These are phyloP conservation scores for Peribolospora kevripleyi DNA, from an alignment of 768 basidiomycete species.

Conservation along the genomic window DNA sequence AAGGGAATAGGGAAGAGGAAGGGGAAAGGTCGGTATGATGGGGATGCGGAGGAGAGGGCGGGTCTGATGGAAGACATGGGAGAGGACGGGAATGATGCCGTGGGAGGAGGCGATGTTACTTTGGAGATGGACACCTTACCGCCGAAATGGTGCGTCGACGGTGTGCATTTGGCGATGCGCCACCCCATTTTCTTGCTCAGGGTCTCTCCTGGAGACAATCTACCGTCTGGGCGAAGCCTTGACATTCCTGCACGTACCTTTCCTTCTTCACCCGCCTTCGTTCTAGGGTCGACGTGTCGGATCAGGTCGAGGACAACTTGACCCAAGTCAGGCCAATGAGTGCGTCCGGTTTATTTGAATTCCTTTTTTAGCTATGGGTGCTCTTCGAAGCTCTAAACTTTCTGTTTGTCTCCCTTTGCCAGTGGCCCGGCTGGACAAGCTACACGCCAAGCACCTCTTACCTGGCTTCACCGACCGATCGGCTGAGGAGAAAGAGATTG, in stretches of 20 bases:
- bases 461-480: conserved; percentile 91
- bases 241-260: not conserved
- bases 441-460: conserved; percentile 84
- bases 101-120: conserved; percentile 22
- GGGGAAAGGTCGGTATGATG: conserved; percentile 20
- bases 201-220: not conserved
- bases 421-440: conserved; percentile 78
- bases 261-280: not conserved
- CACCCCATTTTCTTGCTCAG: conserved; percentile 1
- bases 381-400: not conserved
- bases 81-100: not conserved
- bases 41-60: conserved; percentile 25
- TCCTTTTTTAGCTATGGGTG: not conserved
- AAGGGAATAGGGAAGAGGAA: conserved; percentile 11
- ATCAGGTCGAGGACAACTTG: conserved; percentile 64
- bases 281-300: conserved; percentile 69
- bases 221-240: conserved; percentile 12
- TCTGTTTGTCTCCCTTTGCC: conserved; percentile 10
- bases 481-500: conserved; percentile 82
- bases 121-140: conserved; percentile 37
- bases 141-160: conserved; percentile 48
- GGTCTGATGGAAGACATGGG: conserved; percentile 1
- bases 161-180: conserved; percentile 10
- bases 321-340: conserved; percentile 47
- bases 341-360: conserved; percentile 16